Base-by-base conservation (phyloP, 2,329 filamentous ascomycete genomes). In the Lasiodiplodia gonubiensis region DNA sequence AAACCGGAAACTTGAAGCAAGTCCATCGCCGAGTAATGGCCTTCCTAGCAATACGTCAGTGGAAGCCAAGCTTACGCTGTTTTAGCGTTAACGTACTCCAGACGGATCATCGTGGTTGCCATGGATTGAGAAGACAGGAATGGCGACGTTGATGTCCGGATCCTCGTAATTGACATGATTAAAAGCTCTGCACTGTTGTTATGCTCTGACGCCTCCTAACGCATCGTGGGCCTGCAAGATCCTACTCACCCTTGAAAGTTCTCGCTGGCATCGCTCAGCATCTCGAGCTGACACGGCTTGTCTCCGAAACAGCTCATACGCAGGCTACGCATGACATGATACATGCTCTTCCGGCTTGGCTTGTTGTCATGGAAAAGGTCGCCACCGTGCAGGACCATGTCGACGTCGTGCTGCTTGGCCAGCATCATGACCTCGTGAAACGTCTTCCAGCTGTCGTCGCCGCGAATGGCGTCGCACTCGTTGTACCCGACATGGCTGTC, bases 361-460 rank as follows among this genome's bases (percentile, higher is more conserved):
- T 97, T 97, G 79, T 99, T 99, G 73, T 99, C 94, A 77, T 99
- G 96, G 76, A 99, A 99, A 1, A 99, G 86, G 77, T 99, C 95
- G 55, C 95, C 95, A 2, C 91, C 94, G 4, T 99, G 88, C 2
- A 99, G 85, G 0, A 99, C 92, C 95, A 99, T 98, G 79, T 99
- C 95, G 71, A 99, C 95, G 81, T 99, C 95, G 76, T 90, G 86
- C 39, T 90, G 88, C 75, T 90, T 92, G 23, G 94, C 95, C 51
- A 98, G 81, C 70, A 89, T 90, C 91, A 99, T 93, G 69, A 97
- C 89, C 80, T 99, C 95, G 77, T 99, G 91, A 81, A 99, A 99
- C 3, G 91, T 93, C 76, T 89, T 91, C 94, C 94, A 98, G 80
- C 93, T 97, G 79, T 99, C 95, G 77, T 98, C 92, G 71, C 94